Base-by-base conservation (phyloP, 2,329 filamentous ascomycete species). In the Aspergillus latus region DNA sequence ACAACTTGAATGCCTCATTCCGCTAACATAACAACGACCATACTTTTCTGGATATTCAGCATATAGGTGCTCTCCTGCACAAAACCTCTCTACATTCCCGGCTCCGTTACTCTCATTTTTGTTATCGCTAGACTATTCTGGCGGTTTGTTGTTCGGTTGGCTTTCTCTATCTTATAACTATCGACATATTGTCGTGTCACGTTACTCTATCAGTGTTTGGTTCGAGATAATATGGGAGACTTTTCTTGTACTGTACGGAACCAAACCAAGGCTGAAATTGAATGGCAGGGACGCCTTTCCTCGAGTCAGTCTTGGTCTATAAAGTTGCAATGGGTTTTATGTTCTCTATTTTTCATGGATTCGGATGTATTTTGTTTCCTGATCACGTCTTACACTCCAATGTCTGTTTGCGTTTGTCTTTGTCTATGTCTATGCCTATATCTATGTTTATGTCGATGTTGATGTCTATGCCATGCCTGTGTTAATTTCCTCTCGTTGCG, bases 181-280 rank as follows among this genome's bases (percentile, higher is more conserved):
- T 40, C 21, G n/a, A 30, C 48, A 29, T 40, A 11, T 43, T 40
- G 45, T 29, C 49, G 32, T 43, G 10, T 54, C 11, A 42, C n/a
- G 10, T 46, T 46, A 40, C 21, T n/a, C 26, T 39, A 16, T 54
- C 30, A 8, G 15, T 54, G 39, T 13, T 29, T 54, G 39, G 30
- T 15, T 49, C 30, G 21, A 43, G 36, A n/a, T 49, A 26, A 43
- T 49, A 6, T 44, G 37, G 45, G 39, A 21, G 21, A 44, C 43
- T 6, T n/a, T 29, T 21, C 49, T 30, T 45, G 43, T 59, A 54
- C 13, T 59, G 57, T 59, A 59, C 29, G 47, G 11, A 45, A 37
- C 15, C 15, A 54, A 45, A 37, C 15, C 15, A 52, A 37, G 30
- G 30, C 46, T 53, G 50, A 34, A 45, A 44, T 42, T 39, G 42